These are phyloP conservation scores for Dysphania ambrosioides DNA, from an alignment of 148 eudicot genomes.

Conservation along the genomic window DNA sequence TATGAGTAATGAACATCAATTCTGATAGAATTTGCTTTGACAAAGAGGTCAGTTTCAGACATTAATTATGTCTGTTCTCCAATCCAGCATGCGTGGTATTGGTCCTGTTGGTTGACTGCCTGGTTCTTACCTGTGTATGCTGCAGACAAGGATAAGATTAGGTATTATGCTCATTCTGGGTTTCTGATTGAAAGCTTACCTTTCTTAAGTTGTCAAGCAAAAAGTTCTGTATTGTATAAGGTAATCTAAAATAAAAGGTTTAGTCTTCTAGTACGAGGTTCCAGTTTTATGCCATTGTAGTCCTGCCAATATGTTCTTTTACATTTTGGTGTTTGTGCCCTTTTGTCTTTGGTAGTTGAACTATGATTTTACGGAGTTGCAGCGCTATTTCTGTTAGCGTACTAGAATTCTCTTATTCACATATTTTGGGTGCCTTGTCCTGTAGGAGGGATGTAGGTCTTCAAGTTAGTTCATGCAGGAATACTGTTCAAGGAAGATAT, in stretches of 20 bases:
- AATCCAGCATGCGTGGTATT: neutral
- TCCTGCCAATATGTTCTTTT: neutral
- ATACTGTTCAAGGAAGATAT: constrained; percentile 92
- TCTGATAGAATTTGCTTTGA: neutral
- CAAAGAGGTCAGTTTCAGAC: neutral
- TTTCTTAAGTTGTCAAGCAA: no score
- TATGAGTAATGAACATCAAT: neutral
- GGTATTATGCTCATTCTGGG: neutral
- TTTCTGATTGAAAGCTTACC: no score
- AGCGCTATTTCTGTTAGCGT: neutral
- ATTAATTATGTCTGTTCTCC: neutral
- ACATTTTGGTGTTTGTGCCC: neutral
- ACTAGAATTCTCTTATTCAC: neutral
- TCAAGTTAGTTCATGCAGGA: constrained; percentile 52
- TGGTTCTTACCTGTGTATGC: no score
- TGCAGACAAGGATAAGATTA: no score
- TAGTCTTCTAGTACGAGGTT: neutral
- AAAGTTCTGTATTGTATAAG: no score
- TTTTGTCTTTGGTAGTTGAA: constrained; percentile 6
- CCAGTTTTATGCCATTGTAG: neutral
- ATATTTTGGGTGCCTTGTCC: constrained; percentile 2
- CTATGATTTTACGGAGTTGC: neutral
- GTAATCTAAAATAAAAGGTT: no score
- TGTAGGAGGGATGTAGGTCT: constrained; percentile 57
- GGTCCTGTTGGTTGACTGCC: neutral